phyloP scores from a whole-genome alignment of 2,329 filamentous ascomycete species.

The Pseudogymnoascus sp. region DNA sequence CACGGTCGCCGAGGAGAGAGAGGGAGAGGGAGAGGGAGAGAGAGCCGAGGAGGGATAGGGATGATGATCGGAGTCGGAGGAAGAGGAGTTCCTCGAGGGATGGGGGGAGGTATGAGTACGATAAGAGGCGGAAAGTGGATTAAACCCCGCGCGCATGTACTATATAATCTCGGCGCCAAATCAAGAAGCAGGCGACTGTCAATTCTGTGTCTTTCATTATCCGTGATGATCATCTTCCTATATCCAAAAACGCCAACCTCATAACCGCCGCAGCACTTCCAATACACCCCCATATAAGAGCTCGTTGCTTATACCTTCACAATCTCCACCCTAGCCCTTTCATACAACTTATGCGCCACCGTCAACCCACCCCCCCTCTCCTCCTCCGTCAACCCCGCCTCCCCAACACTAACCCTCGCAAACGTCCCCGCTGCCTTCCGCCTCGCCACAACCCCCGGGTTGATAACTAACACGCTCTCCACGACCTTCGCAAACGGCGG shows the following conservation, averaged over 20 bases:
- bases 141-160: constrained; percentile 19
- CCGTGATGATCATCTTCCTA: constrained; percentile 12
- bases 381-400: constrained; percentile 51
- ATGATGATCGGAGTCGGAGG: constrained; percentile 42
- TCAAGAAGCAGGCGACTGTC: neutral
- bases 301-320: constrained; percentile 50
- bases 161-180: constrained; percentile 11
- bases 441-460: constrained; percentile 83
- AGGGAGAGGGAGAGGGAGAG: constrained; percentile 10
- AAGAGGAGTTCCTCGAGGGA: constrained; percentile 53
- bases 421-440: constrained; percentile 78
- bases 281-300: too few relatives aligned
- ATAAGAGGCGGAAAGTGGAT: constrained; percentile 55
- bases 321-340: constrained; percentile 81
- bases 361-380: constrained; percentile 50
- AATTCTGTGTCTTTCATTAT: constrained; percentile 12
- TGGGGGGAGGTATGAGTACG: constrained; percentile 44
- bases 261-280: neutral
- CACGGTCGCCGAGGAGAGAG: constrained; percentile 41
- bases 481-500: constrained; percentile 88
- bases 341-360: constrained; percentile 69
- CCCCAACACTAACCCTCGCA: constrained; percentile 68
- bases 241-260: constrained; percentile 7
- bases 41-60: constrained; percentile 18
- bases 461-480: constrained; percentile 82